phyloP scores from a whole-genome alignment of 2,329 filamentous ascomycete genomes.

The Hymenoscyphus linearis region DNA sequence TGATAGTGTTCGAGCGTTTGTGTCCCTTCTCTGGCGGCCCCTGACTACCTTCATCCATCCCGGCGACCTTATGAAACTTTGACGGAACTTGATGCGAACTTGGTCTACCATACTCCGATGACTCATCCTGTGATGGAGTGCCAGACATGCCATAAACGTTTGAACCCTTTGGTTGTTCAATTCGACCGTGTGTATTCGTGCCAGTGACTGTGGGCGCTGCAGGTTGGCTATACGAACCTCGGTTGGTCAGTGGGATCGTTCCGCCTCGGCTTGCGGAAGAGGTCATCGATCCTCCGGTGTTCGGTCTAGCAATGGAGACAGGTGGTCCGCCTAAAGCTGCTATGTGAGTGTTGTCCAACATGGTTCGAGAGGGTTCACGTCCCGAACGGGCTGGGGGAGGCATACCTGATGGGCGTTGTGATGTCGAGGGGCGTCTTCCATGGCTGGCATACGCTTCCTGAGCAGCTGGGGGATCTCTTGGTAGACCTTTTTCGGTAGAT shows the following conservation, averaged over 20 bases:
- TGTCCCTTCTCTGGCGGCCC: conserved; percentile 43
- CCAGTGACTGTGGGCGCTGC: conserved; percentile 80
- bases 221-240: conserved; percentile 82
- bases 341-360: conserved; percentile 51
- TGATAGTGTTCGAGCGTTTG: conserved; percentile 70
- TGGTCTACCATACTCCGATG: conserved; percentile 54
- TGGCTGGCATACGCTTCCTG: conserved; percentile 43
- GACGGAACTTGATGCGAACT: conserved; percentile 49
- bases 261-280: conserved; percentile 47
- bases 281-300: conserved; percentile 76
- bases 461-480: conserved; percentile 49
- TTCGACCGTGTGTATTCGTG: conserved; percentile 83
- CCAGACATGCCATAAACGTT: conserved; percentile 69
- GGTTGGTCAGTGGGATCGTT: conserved; percentile 57
- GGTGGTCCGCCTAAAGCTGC: conserved; percentile 43
- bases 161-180: conserved; percentile 63
- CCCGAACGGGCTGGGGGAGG: conserved; percentile 42
- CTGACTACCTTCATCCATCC: conserved; percentile 40
- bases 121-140: conserved; percentile 47
- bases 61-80: conserved; percentile 54
- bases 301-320: conserved; percentile 53
- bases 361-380: conserved; percentile 46
- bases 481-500: conserved; percentile 53
- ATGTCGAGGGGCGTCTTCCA: conserved; percentile 30
- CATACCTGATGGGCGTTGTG: conserved; percentile 36